phyloP scores from a whole-genome alignment of 2,329 filamentous ascomycete species.

The Exophiala sp. region DNA sequence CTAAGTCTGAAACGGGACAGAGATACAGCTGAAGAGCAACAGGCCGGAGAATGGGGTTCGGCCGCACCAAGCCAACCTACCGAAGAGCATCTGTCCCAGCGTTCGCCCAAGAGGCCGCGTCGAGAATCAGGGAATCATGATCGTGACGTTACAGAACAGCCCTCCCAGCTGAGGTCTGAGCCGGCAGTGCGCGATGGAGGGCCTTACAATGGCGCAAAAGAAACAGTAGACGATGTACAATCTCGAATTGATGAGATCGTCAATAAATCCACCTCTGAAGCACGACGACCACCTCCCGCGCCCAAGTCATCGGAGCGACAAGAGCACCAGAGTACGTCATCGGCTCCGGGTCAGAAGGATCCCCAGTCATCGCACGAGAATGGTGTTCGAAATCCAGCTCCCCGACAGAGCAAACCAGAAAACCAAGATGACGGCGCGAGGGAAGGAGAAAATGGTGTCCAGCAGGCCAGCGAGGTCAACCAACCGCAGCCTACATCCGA shows the following conservation, averaged over 20 bases:
- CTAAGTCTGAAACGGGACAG: constrained; percentile 39
- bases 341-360: constrained; percentile 7
- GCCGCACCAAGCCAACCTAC: constrained; percentile 16
- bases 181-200: background rate
- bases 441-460: constrained; percentile 6
- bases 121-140: constrained; percentile 24
- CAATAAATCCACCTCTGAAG: constrained; percentile 21
- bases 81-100: constrained; percentile 11
- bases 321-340: constrained; percentile 2
- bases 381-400: constrained; percentile 19
- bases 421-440: constrained; percentile 11
- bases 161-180: background rate
- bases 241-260: constrained; percentile 37
- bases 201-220: constrained; percentile 7
- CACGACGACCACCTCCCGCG: constrained; percentile 23
- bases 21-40: constrained; percentile 32
- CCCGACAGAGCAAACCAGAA: constrained; percentile 15
- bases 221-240: constrained; percentile 33
- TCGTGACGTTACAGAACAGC: constrained; percentile 17
- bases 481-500: constrained; percentile 3
- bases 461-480: constrained; percentile 2
- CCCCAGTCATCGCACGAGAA: constrained; percentile 21
- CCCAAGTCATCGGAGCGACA: constrained; percentile 16
- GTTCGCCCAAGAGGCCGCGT: constrained; percentile 24
- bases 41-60: constrained; percentile 20